Evolutionary conservation across 2,329 filamentous ascomycete genomes (phyloP).

Genomic region (Zelopaecilomyces penicillatus): DNA sequence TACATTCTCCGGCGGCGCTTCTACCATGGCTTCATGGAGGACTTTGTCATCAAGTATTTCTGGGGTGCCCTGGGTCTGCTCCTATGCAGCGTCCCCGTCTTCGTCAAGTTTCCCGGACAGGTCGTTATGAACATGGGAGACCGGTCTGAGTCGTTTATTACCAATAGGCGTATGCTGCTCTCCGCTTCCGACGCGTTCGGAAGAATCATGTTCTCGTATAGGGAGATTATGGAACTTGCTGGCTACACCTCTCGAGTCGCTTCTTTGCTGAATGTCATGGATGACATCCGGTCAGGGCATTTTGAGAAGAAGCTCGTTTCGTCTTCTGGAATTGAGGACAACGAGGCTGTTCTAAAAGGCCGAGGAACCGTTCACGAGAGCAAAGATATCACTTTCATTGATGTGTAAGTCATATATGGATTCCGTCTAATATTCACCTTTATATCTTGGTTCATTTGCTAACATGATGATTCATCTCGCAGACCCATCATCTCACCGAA

Average conservation of each 20-base stretch:
- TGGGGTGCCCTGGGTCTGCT: conserved; percentile 91
- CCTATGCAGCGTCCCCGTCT: conserved; percentile 90
- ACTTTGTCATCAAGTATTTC: conserved; percentile 99
- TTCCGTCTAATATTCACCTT: not conserved
- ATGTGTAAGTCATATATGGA: conserved; percentile 50
- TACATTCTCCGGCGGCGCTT: conserved; percentile 82
- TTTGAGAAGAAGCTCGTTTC: conserved; percentile 97
- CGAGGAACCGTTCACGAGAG: conserved; percentile 78
- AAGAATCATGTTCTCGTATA: conserved; percentile 94
- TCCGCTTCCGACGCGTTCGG: conserved; percentile 94
- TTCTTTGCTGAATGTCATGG: conserved; percentile 84
- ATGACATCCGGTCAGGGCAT: conserved; percentile 79
- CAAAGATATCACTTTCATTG: conserved; percentile 71
- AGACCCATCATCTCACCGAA: conserved; percentile 92
- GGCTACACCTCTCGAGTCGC: conserved; percentile 92
- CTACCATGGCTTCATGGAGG: conserved; percentile 99
- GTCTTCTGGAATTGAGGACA: conserved; percentile 71
- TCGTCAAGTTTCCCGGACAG: conserved; percentile 80
- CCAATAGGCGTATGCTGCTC: conserved; percentile 83
- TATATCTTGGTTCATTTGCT: not conserved
- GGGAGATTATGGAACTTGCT: conserved; percentile 91
- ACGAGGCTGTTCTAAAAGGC: conserved; percentile 73
- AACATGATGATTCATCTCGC: not conserved
- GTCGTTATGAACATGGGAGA: conserved; percentile 59
- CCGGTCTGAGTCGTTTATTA: conserved; percentile 73